Percentiles rank a stretch among this genome's conserved stretches.
phyloP scores from a whole-genome alignment of 768 basidiomycete genomes.

The Amanita exitialis region DNA sequence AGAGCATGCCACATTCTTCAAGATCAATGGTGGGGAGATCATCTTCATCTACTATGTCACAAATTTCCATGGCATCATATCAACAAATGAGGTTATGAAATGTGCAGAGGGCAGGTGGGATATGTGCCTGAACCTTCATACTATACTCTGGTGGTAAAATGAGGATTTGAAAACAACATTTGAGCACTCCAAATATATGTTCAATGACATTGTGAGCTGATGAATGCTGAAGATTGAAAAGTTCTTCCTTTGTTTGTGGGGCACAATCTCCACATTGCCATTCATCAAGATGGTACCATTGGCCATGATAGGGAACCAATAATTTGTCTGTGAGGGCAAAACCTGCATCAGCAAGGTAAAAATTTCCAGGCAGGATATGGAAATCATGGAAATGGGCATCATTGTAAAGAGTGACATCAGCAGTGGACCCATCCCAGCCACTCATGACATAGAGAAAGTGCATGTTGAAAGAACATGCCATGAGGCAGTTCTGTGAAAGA shows the following conservation, averaged over 20 bases:
- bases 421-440: conserved; percentile 30
- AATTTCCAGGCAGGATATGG: conserved; percentile 20
- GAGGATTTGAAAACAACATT: background rate
- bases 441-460: conserved; percentile 25
- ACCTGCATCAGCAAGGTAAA: conserved; percentile 27
- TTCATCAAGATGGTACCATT: background rate
- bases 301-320: conserved; percentile 24
- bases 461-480: conserved; percentile 21
- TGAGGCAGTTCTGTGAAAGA: conserved; percentile 28
- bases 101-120: background rate
- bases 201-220: conserved; percentile 25
- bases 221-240: conserved; percentile 27
- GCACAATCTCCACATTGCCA: background rate
- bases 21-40: no score
- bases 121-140: background rate
- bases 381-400: conserved; percentile 19
- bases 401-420: conserved; percentile 23
- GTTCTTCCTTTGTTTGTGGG: conserved; percentile 14
- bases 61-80: background rate
- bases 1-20: no score
- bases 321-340: conserved; percentile 19
- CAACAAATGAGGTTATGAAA: background rate
- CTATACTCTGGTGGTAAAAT: background rate
- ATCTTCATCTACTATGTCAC: no score
- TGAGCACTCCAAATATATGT: conserved; percentile 23